Base-by-base conservation (phyloP, 208 protist genomes). In the Trypanosomatidae sp. region DNA sequence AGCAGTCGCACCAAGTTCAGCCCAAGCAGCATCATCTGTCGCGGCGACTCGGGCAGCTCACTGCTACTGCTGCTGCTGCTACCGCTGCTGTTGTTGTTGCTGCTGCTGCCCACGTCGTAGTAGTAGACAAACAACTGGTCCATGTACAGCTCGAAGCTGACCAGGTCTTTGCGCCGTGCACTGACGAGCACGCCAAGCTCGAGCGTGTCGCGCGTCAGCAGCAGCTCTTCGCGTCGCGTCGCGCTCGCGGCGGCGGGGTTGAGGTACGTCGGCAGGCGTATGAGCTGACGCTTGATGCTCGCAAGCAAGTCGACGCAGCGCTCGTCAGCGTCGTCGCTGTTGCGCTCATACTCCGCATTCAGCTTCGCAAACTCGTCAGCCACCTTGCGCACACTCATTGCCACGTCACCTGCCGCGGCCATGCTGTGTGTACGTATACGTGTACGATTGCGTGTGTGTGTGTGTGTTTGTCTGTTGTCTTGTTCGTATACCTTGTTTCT, bases 1-100 rank as follows among this genome's bases (percentile, higher is more conserved):
- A 96, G 70, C 15, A 96, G 67, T 4, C 79, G 65, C 3, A 95
- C 66, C 6, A 96, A 59, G 52, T 95, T 92, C 13, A 96, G 65
- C 37, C 91, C 91, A 20, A 94, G 56, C 28, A 95, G 67, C 48
- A 89, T 76, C 49, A 79, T 46, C 35, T 66, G 76, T 42, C 74
- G 53, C 22, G 75, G 70, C 4, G 81, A 89, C 53, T 77, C 75
- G 2, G 76, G 61, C 7, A 92, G 63, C 45, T 88, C 79, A 6
- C 51, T 49, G n/a, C n/a, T n/a, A n/a, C n/a, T n/a, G n/a, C n/a
- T n/a, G n/a, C n/a, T n/a, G n/a, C n/a, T n/a, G n/a, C n/a, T n/a
- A n/a, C n/a, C n/a, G n/a, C n/a, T n/a, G n/a, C n/a, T n/a, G n/a
- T n/a, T n/a, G n/a, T n/a, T n/a, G n/a, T n/a, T n/a, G n/a, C n/a